phyloP scores from a whole-genome alignment of 2,329 filamentous ascomycete species.

The Dothideomycetes sp. region DNA sequence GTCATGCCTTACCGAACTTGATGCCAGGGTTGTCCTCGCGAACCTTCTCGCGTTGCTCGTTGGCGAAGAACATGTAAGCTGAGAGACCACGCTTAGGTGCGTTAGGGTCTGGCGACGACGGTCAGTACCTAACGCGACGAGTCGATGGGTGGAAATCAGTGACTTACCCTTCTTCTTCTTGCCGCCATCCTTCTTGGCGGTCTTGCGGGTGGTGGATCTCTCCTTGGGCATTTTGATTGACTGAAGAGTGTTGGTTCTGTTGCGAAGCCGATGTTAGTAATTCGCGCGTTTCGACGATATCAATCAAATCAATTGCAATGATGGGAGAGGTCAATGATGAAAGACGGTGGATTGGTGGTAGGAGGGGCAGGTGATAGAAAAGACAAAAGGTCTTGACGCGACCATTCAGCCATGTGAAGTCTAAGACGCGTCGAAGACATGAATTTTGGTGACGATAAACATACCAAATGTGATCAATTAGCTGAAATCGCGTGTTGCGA shows the following conservation, averaged over 20 bases:
- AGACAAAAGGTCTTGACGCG: too few relatives aligned
- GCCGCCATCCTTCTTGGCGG: constrained; percentile 44
- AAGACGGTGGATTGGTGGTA: too few relatives aligned
- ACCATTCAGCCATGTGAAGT: too few relatives aligned
- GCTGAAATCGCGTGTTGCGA: too few relatives aligned
- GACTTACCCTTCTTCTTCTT: constrained; percentile 65
- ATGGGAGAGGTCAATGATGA: too few relatives aligned
- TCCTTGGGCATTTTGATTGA: constrained; percentile 57
- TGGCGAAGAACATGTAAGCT: constrained; percentile 99
- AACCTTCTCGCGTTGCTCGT: constrained; percentile 96
- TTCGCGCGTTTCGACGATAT: too few relatives aligned
- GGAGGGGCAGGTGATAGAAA: too few relatives aligned
- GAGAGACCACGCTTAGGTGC: constrained; percentile 98
- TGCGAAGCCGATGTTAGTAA: constrained; percentile 2
- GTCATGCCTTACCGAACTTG: constrained; percentile 59
- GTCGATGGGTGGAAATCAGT: constrained; percentile 2
- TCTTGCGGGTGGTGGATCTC: constrained; percentile 52
- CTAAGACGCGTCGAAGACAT: too few relatives aligned
- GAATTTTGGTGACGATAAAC: too few relatives aligned
- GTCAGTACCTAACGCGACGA: constrained; percentile 3
- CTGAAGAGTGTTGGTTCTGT: constrained; percentile 10
- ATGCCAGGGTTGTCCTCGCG: constrained; percentile 97
- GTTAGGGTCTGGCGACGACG: constrained; percentile 65
- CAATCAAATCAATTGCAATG: too few relatives aligned
- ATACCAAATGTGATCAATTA: too few relatives aligned